Base-by-base conservation (phyloP, 345 rosid genomes). In the Odontarrhena argentea region DNA sequence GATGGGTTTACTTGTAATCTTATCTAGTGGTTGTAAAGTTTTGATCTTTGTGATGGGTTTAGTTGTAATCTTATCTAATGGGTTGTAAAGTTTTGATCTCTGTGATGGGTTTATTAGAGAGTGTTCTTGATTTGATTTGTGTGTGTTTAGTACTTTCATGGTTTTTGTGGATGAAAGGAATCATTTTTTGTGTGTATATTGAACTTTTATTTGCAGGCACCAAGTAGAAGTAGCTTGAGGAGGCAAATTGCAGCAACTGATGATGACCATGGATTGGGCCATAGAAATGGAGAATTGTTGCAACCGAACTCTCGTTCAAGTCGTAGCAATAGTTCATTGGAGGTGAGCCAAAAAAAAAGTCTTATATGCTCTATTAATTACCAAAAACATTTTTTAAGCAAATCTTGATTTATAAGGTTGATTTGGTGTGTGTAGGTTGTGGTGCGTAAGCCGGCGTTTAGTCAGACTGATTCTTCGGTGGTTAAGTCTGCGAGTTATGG, bases 331-430 rank as follows among this genome's bases (percentile, higher is more conserved):
- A 60, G 47, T 51, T 83, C 93, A 47, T 46, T 82, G 75, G 82
- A 92, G 91, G 96, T 89, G 9, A 46, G 60, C 36, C 37, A 13
- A n/a, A n/a, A n/a, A n/a, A n/a, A n/a, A n/a, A n/a, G n/a, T 35
- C 30, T 70, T 63, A 18, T 18, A 18, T 46, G 36, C 41, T 12
- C 14, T 30, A 13, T 61, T 44, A 3, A 5, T 32, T 3, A 4
- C 6, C 7, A 32, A 32, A 1, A 7, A 10, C 9, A 32, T 13
- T 14, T n/a, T 35, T 25, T 1, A 18, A 32, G 2, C 22, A 15
- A 6, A 15, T 48, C 32, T 38, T 64, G 25, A 24, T 24, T 18
- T 38, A 38, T 18, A 18, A 13, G 34, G 53, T 18, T 51, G 45
- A 9, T 48, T 54, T 67, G 46, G 60, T 59, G 37, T 67, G 46